phyloP scores from a whole-genome alignment of 2,329 filamentous ascomycete species.

The Pseudopithomyces chartarum region DNA sequence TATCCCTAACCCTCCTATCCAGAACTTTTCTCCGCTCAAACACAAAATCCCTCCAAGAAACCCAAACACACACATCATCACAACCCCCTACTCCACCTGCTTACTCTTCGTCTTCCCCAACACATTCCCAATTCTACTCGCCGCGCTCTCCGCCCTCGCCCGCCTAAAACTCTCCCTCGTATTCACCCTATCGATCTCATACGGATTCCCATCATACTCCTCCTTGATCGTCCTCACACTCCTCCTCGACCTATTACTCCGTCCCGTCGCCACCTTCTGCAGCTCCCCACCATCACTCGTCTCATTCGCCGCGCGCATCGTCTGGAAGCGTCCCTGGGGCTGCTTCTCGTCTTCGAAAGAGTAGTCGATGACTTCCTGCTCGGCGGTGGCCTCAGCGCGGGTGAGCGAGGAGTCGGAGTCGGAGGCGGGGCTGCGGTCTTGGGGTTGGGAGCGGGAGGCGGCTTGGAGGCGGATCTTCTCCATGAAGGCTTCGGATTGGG shows the following conservation, averaged over 20 bases:
- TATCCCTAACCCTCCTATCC: too few species aligned
- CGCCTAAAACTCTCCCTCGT: slow-evolving; percentile 52
- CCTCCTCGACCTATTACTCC: slow-evolving; percentile 30
- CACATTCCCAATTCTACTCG: neutral
- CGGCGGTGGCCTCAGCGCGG: slow-evolving; percentile 37
- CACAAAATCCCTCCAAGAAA: too few species aligned
- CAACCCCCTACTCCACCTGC: neutral
- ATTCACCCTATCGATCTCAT: slow-evolving; percentile 55
- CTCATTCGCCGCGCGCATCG: slow-evolving; percentile 46
- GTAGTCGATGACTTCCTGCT: slow-evolving; percentile 22
- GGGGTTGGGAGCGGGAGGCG: slow-evolving; percentile 15
- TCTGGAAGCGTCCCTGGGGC: slow-evolving; percentile 37
- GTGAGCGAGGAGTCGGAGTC: slow-evolving; percentile 32
- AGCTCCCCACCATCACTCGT: slow-evolving; percentile 24
- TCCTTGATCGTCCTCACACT: slow-evolving; percentile 26
- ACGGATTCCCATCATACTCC: slow-evolving; percentile 52
- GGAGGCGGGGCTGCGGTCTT: slow-evolving; percentile 11
- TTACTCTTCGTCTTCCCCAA: slow-evolving; percentile 11
- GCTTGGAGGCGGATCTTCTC: slow-evolving; percentile 48
- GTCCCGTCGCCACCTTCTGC: slow-evolving; percentile 36
- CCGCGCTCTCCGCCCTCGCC: slow-evolving; percentile 22
- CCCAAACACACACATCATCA: too few species aligned
- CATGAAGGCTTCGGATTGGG: slow-evolving; percentile 68
- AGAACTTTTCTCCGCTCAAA: too few species aligned
- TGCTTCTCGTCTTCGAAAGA: slow-evolving; percentile 27